phyloP scores from a whole-genome alignment of 495 filamentous ascomycete genomes.

The Penicillium manginii region DNA sequence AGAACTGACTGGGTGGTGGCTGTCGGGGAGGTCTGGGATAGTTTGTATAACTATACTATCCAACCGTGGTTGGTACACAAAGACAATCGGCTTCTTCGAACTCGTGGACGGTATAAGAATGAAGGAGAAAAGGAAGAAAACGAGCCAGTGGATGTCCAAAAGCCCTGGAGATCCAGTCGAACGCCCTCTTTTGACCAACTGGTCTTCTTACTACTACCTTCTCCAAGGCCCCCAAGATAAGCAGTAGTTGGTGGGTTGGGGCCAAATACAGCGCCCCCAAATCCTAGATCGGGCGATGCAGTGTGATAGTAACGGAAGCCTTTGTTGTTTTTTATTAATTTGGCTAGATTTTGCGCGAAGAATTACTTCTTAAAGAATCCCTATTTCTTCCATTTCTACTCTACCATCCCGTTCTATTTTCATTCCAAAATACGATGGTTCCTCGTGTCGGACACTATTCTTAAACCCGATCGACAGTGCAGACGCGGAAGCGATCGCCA shows the following conservation, averaged over 20 bases:
- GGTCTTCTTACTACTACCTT: background rate
- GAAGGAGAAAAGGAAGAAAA: background rate
- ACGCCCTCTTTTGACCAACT: background rate
- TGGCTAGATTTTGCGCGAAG: background rate
- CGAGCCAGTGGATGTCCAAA: background rate
- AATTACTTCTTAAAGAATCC: too few relatives aligned
- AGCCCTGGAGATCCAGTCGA: background rate
- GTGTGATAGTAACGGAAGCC: background rate
- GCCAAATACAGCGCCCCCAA: background rate
- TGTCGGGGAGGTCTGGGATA: background rate
- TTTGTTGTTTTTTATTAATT: background rate
- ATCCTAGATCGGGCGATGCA: background rate
- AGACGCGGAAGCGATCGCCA: constrained; percentile 1
- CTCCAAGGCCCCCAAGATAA: constrained; percentile 1
- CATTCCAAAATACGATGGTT: background rate
- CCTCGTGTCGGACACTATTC: background rate
- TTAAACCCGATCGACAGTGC: constrained; percentile 1
- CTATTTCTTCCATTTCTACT: too few relatives aligned
- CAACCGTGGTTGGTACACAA: background rate
- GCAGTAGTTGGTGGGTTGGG: background rate
- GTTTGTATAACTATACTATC: background rate
- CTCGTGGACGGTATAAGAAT: background rate
- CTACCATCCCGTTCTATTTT: background rate
- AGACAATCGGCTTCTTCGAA: constrained; percentile 1
- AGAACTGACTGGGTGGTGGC: background rate